phyloP scores from a whole-genome alignment of 106 monocot genomes.

The Vanilla planifolia region DNA sequence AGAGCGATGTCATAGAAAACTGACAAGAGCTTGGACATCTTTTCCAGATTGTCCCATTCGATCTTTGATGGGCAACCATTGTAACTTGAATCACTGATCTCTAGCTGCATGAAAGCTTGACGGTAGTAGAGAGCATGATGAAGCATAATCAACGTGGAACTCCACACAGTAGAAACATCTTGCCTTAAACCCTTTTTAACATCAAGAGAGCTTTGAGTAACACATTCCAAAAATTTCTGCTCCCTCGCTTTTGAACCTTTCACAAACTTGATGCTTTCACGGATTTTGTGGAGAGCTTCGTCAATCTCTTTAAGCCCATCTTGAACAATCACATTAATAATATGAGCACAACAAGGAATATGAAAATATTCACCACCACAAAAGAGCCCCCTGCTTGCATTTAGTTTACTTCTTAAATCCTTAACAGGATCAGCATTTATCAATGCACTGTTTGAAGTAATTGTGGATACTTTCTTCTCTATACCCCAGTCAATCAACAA shows the following conservation, averaged over 20 bases:
- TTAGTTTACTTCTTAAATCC: background rate
- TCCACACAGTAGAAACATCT: slow-evolving; percentile 9
- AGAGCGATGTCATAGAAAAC: slow-evolving; percentile 6
- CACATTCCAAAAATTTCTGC: slow-evolving; percentile 3
- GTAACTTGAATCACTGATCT: slow-evolving; percentile 4
- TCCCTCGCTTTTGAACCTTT: slow-evolving; percentile 2
- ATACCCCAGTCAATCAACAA: slow-evolving; percentile 8
- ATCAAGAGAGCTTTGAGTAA: background rate
- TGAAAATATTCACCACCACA: background rate
- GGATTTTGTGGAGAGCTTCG: background rate
- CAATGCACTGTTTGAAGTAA: background rate
- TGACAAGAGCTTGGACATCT: background rate
- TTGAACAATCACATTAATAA: background rate
- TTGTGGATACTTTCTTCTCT: background rate
- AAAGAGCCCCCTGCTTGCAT: background rate
- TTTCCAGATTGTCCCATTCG: slow-evolving; percentile 7
- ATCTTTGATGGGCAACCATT: background rate
- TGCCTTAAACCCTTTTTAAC: slow-evolving; percentile 9
- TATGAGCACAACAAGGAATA: slow-evolving; percentile 2
- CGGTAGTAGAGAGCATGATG: slow-evolving; percentile 1
- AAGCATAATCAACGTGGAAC: slow-evolving; percentile 7
- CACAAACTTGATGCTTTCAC: slow-evolving; percentile 10
- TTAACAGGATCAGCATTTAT: slow-evolving; percentile 3
- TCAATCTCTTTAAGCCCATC: slow-evolving; percentile 4
- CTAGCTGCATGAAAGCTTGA: slow-evolving; percentile 1